Evolutionary conservation across 345 rosid genomes (phyloP), one percentile per base, ranked within the genome.

Genomic region (Eucalyptus curtisii): DNA sequence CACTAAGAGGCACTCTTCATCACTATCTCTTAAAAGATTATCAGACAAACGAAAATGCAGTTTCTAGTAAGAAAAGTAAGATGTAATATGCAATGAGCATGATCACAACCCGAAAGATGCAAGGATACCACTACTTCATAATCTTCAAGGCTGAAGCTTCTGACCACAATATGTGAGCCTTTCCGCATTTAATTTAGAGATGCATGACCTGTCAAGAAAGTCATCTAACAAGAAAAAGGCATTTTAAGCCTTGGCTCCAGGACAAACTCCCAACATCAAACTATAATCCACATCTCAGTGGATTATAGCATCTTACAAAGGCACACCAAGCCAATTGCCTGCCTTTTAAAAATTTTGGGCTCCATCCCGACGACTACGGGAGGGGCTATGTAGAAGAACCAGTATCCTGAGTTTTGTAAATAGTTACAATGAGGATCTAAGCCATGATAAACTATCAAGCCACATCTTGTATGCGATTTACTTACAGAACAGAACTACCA

Each of bases 1-100:
- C 94, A 94, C 97, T 96, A 94, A 91, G 89, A 87, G 93, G 86
- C 86, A 90, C 86, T 88, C 44, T 86, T 76, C 52, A 68, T 91
- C 68, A 92, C 48, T 87, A 24, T 45, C 31, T 47, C 71, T 30
- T 71, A 47, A 10, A 66, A 14, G 37, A 16, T 53, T 57, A 40
- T 37, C 9, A 20, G 9, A 17, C 80, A 66, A 59, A 87, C 1
- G 6, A 50, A 49, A 86, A 76, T 37, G 42, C 42, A 50, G 64
- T 55, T 50, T 31, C 87, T 40, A 10, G 55, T 16, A 86, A 24
- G 45, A 49, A 13, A 86, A 55, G 24, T 45, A 30, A n/a, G 53
- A 49, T n/a, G 59, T 13, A 86, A 86, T 6, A 42, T 17, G 49
- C 87, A 76, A 76, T 12, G 4, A 19, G 45, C 4, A 0, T 76